Conservation (phyloP, 352 stramenopile genomes). For the Globisporangium parvum region DNA sequence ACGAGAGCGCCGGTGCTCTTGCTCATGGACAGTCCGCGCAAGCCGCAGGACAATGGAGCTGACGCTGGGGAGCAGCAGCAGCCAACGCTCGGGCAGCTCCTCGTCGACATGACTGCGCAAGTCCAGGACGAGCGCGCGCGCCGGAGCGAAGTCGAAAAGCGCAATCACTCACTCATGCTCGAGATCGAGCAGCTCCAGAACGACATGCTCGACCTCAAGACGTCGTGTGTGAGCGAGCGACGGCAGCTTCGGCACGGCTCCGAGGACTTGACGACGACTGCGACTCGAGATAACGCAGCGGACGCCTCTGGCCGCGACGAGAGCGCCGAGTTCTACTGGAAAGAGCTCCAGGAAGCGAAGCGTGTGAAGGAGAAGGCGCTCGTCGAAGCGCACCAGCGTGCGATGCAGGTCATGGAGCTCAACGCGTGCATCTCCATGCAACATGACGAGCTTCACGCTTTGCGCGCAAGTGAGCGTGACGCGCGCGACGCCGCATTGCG, state of each 20-base stretch:
- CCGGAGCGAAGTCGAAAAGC: conserved; percentile 47
- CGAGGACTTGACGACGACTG: conserved; percentile 1
- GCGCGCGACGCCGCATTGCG: conserved; percentile 28
- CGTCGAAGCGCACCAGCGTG: conserved; percentile 42
- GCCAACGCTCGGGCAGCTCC: conserved; percentile 26
- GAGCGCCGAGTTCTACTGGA: conserved; percentile 38
- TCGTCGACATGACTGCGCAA: conserved; percentile 61
- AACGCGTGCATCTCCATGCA: conserved; percentile 75
- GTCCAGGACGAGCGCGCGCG: conserved; percentile 49
- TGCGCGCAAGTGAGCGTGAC: conserved; percentile 35
- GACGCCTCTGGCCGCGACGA: conserved; percentile 12
- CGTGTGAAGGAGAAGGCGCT: conserved; percentile 49
- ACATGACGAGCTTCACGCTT: conserved; percentile 55
- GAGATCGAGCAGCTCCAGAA: conserved; percentile 67
- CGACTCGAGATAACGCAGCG: too few species aligned
- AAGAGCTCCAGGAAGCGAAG: conserved; percentile 52
- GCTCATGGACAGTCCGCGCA: too few species aligned
- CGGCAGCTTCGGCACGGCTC: conserved; percentile 7
- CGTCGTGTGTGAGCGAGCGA: conserved; percentile 16
- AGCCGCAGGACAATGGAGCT: too few species aligned
- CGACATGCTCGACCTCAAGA: conserved; percentile 50
- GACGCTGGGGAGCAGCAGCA: too few species aligned
- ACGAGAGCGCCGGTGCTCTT: too few species aligned
- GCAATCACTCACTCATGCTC: conserved; percentile 57
- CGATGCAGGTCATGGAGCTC: conserved; percentile 62